Conservation (phyloP, 305 asterid species). For the Striga hermonthica region DNA sequence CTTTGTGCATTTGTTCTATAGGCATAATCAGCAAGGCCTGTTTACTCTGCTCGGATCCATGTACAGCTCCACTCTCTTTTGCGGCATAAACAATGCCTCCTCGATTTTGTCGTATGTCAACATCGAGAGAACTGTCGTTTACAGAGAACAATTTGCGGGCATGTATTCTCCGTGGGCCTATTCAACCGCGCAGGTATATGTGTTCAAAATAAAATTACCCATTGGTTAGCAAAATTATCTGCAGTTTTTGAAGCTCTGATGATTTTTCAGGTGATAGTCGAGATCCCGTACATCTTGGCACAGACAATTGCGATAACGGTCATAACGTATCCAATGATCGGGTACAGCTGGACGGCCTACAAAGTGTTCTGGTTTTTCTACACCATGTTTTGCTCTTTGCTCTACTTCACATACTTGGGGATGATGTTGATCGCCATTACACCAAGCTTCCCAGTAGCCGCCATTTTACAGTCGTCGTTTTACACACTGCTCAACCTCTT, state of each 20-base stretch:
- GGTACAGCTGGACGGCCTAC: slow-evolving; percentile 48
- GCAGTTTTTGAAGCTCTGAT: not conserved
- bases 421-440: slow-evolving; percentile 61
- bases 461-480: slow-evolving; percentile 49
- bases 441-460: slow-evolving; percentile 55
- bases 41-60: slow-evolving; percentile 49
- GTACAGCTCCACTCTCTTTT: slow-evolving; percentile 42
- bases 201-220: not conserved
- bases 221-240: not conserved
- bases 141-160: slow-evolving; percentile 56
- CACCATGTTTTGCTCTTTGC: slow-evolving; percentile 49
- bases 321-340: slow-evolving; percentile 68
- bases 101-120: slow-evolving; percentile 48
- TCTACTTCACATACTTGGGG: slow-evolving; percentile 58
- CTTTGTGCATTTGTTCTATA: slow-evolving; percentile 25
- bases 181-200: slow-evolving; percentile 53
- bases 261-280: slow-evolving; percentile 47
- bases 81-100: slow-evolving; percentile 52
- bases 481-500: slow-evolving; percentile 50
- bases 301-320: slow-evolving; percentile 43
- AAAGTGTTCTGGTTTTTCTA: slow-evolving; percentile 58
- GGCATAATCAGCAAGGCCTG: slow-evolving; percentile 51
- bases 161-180: slow-evolving; percentile 62
- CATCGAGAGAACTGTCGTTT: slow-evolving; percentile 51
- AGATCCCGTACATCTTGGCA: slow-evolving; percentile 53